Evolutionary conservation across 2,329 filamentous ascomycete genomes (phyloP).

Genomic region (Exophiala dermatitidis): DNA sequence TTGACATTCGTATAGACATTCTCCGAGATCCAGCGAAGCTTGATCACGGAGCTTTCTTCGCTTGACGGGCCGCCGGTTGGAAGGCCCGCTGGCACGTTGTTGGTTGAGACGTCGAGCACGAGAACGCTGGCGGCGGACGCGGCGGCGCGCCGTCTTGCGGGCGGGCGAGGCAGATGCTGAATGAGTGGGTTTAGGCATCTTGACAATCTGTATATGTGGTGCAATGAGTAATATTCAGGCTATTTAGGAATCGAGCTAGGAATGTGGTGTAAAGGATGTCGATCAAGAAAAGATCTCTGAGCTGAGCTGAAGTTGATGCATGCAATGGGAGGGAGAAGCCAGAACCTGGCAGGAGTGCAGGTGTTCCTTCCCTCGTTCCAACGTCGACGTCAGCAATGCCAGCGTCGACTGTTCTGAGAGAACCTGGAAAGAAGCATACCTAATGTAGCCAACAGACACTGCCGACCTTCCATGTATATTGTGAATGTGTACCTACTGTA

Average conservation of each 20-base stretch:
- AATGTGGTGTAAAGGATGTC: not conserved
- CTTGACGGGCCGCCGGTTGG: not conserved
- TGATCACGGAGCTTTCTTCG: constrained; percentile 11
- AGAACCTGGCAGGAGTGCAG: no score
- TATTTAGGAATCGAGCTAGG: not conserved
- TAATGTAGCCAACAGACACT: no score
- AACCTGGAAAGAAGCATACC: no score
- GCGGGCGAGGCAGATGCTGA: not conserved
- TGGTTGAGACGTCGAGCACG: not conserved
- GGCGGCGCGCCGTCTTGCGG: not conserved
- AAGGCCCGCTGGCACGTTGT: not conserved
- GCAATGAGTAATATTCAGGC: not conserved
- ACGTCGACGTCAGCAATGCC: no score
- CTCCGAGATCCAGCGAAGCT: constrained; percentile 8
- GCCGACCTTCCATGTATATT: no score
- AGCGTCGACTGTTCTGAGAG: no score
- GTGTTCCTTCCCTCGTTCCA: no score
- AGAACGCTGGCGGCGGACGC: not conserved
- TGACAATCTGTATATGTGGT: not conserved
- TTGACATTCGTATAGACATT: constrained; percentile 12
- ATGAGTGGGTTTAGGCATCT: not conserved
- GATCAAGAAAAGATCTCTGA: not conserved
- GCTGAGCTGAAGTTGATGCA: no score
- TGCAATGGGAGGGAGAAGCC: no score
- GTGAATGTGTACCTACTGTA: no score